These are phyloP conservation scores for Sungouiozyma intestinalis DNA, from an alignment of 805 yeast species.

Conservation along the genomic window DNA sequence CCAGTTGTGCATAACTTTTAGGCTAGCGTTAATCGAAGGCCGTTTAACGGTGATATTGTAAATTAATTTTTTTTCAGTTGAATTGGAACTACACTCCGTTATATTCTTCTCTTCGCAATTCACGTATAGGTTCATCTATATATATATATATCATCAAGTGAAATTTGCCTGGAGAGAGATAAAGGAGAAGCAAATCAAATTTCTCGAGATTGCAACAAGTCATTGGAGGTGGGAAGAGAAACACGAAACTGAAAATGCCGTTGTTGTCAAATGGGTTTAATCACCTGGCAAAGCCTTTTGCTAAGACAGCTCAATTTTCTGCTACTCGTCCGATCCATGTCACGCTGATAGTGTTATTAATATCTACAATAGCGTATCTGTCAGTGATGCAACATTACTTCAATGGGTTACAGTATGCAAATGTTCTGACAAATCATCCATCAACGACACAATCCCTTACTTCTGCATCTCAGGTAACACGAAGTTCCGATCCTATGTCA, in stretches of 20 bases:
- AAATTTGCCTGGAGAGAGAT: too few relatives aligned
- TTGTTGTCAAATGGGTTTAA: slow-evolving; percentile 25
- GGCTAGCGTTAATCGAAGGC: not conserved
- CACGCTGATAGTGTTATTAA: slow-evolving; percentile 55
- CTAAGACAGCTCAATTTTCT: slow-evolving; percentile 41
- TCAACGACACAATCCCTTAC: not conserved
- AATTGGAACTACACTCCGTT: not conserved
- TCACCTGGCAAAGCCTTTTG: slow-evolving; percentile 31
- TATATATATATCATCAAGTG: not conserved
- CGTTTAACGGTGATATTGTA: not conserved
- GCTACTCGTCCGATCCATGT: slow-evolving; percentile 84
- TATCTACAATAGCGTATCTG: slow-evolving; percentile 74
- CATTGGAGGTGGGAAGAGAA: too few relatives aligned
- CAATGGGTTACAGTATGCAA: slow-evolving; percentile 29
- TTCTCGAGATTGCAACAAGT: too few relatives aligned
- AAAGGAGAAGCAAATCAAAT: too few relatives aligned
- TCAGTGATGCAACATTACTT: slow-evolving; percentile 60
- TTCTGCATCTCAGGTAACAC: not conserved
- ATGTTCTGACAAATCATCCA: slow-evolving; percentile 3
- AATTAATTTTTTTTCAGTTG: not conserved
- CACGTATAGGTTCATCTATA: too few relatives aligned
- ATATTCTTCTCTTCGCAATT: not conserved
- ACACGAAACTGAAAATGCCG: slow-evolving; percentile 32
- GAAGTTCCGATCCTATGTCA: slow-evolving; percentile 6
- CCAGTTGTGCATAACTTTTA: not conserved